phyloP scores from a whole-genome alignment of 208 protist genomes.

The Leishmania arabica region DNA sequence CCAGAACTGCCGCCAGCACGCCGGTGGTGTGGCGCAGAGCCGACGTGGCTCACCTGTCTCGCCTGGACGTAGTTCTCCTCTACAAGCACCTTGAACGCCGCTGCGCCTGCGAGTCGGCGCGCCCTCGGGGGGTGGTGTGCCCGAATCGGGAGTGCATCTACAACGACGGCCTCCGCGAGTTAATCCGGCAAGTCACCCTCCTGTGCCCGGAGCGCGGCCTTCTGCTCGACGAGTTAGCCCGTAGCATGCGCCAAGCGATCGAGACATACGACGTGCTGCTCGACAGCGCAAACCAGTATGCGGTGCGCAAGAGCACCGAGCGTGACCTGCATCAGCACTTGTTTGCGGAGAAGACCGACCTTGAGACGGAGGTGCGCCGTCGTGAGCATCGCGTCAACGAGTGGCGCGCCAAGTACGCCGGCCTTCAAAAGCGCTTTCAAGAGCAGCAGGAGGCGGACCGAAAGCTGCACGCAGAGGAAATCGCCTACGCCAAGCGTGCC shows the following conservation, averaged over 20 bases:
- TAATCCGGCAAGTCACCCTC: conserved; percentile 88
- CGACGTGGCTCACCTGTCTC: conserved; percentile 54
- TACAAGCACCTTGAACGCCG: conserved; percentile 74
- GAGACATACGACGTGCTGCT: conserved; percentile 86
- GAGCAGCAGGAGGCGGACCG: conserved; percentile 72
- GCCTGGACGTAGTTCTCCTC: conserved; percentile 74
- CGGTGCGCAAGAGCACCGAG: conserved; percentile 88
- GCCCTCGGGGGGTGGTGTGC: conserved; percentile 69
- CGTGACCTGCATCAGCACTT: conserved; percentile 71
- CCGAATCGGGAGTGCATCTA: conserved; percentile 78
- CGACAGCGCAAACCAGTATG: conserved; percentile 85
- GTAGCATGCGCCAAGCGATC: conserved; percentile 68
- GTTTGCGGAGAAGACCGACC: conserved; percentile 57
- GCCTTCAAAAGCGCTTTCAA: conserved; percentile 80
- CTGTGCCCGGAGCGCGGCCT: conserved; percentile 87
- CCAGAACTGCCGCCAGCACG: neutral
- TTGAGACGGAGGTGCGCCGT: conserved; percentile 86
- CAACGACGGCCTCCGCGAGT: conserved; percentile 72
- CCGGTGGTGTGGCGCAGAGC: conserved; percentile 20
- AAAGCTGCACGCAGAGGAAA: conserved; percentile 84
- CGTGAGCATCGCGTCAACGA: conserved; percentile 88
- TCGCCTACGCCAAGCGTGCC: conserved; percentile 85
- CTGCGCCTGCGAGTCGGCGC: conserved; percentile 60
- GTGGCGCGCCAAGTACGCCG: conserved; percentile 81
- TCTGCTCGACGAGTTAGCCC: conserved; percentile 65